phyloP scores from a whole-genome alignment of 768 basidiomycete genomes.

The Boletus patriciae region DNA sequence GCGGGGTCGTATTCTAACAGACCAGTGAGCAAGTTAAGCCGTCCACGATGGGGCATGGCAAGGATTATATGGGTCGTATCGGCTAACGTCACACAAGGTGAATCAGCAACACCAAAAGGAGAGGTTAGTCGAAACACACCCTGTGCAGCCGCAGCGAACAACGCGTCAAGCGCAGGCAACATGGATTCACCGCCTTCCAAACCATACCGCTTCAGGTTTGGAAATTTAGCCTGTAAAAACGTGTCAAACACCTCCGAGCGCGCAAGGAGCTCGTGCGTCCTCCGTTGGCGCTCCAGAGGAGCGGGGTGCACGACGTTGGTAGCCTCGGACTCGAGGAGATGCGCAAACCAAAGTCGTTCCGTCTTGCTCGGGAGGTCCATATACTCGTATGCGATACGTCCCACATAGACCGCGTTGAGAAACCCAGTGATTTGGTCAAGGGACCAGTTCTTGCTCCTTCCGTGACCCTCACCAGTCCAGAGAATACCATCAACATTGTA shows the following conservation, averaged over 20 bases:
- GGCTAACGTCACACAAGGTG: constrained; percentile 36
- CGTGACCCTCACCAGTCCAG: constrained; percentile 51
- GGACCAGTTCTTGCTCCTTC: constrained; percentile 53
- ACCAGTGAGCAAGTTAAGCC: constrained; percentile 81
- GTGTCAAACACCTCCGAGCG: constrained; percentile 81
- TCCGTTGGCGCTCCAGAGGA: constrained; percentile 44
- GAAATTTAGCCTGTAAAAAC: constrained; percentile 86
- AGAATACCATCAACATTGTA: constrained; percentile 82
- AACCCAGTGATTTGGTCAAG: constrained; percentile 69
- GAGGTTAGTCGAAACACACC: constrained; percentile 36
- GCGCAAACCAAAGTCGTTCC: constrained; percentile 87
- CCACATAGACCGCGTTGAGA: constrained; percentile 74
- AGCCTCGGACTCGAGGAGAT: constrained; percentile 64
- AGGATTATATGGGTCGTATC: constrained; percentile 73
- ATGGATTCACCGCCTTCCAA: constrained; percentile 94
- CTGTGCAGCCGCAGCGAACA: constrained; percentile 67
- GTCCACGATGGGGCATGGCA: constrained; percentile 86
- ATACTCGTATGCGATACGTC: constrained; percentile 87
- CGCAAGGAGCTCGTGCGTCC: constrained; percentile 67
- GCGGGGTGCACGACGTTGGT: constrained; percentile 32
- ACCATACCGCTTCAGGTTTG: constrained; percentile 84
- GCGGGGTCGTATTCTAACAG: constrained; percentile 66
- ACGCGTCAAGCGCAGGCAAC: constrained; percentile 79
- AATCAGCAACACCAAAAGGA: background rate
- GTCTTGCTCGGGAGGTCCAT: constrained; percentile 88